Base-by-base conservation (phyloP, 495 filamentous ascomycete genomes). In the Pyrenopolyporus hunteri region DNA sequence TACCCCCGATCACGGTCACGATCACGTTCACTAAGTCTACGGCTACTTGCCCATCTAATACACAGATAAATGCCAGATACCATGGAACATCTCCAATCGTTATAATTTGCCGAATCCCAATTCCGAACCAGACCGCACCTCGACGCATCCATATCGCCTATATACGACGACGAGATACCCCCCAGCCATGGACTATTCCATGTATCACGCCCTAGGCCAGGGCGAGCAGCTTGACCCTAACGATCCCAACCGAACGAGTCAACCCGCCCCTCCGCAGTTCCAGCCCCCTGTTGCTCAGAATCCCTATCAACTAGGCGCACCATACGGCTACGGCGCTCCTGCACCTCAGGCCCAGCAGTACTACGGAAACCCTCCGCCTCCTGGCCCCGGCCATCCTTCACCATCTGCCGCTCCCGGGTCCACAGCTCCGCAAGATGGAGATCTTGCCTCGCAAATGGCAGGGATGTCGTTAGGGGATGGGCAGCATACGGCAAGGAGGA, bases 391-490 rank as follows among this genome's bases (percentile, higher is more conserved):
- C 31, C 58, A 65, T 14, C 57, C 74, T 47, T 68, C 69, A 36
- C 63, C 73, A 43, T 67, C 74, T 35, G 67, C 67, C n/a, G 51
- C 68, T 9, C 72, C 68, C 6, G 72, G 68, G 4, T 79, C 77
- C 50, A 76, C 64, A 1, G 60, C 75, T 32, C 65, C 73, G 17
- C 25, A 69, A 66, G 79, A 83, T 52, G 85, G 80, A 22, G 87
- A 85, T 19, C 72, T 98, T 61, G 79, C 89, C 26, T 84, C 87
- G n/a, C 92, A 97, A 73, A 93, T 98, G 92, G 87, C 89, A 29
- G 84, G 85, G 9, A 82, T 95, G 81, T 86, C 81, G 10, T 79
- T 98, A 65, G 86, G 85, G 48, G 79, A 82, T 57, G 61, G 59
- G 9, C 69, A 75, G 17, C 77, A 78, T 46, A 80, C 82, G 49